phyloP scores from a whole-genome alignment of 148 eudicot genomes.

The Heliosperma pusillum region DNA sequence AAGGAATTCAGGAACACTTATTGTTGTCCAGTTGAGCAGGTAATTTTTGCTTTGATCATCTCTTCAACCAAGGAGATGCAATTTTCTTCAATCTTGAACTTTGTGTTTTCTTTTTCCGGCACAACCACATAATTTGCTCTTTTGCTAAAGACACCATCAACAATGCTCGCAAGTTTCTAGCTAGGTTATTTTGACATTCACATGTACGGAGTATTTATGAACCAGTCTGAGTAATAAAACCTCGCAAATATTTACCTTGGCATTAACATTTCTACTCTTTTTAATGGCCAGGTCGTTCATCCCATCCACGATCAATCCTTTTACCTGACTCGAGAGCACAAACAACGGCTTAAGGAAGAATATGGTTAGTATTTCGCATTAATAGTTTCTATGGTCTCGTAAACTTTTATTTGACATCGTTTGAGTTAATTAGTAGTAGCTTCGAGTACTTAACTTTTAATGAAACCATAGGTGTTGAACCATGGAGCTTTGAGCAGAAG shows the following conservation, averaged over 20 bases:
- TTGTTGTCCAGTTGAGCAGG: constrained; percentile 79
- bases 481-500: constrained; percentile 86
- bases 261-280: neutral
- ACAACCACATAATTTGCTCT: neutral
- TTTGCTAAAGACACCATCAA: constrained; percentile 1
- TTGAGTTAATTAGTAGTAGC: too few relatives aligned
- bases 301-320: constrained; percentile 93
- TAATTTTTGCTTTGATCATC: constrained; percentile 26
- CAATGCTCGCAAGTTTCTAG: neutral
- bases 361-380: too few relatives aligned
- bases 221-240: too few relatives aligned
- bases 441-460: too few relatives aligned
- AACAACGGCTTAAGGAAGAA: constrained; percentile 73
- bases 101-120: constrained; percentile 14
- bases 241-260: constrained; percentile 8
- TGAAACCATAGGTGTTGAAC: too few relatives aligned
- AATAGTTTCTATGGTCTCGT: too few relatives aligned
- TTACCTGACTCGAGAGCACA: constrained; percentile 68
- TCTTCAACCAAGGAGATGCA: neutral
- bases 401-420: too few relatives aligned
- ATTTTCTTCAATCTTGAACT: constrained; percentile 15
- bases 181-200: too few relatives aligned
- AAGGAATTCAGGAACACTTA: constrained; percentile 37
- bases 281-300: constrained; percentile 53
- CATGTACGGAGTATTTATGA: too few relatives aligned